Evolutionary conservation across 495 filamentous ascomycete species (phyloP), one percentile per base, ranked within the genome.

Genomic region (Aspergillus conjunctus): DNA sequence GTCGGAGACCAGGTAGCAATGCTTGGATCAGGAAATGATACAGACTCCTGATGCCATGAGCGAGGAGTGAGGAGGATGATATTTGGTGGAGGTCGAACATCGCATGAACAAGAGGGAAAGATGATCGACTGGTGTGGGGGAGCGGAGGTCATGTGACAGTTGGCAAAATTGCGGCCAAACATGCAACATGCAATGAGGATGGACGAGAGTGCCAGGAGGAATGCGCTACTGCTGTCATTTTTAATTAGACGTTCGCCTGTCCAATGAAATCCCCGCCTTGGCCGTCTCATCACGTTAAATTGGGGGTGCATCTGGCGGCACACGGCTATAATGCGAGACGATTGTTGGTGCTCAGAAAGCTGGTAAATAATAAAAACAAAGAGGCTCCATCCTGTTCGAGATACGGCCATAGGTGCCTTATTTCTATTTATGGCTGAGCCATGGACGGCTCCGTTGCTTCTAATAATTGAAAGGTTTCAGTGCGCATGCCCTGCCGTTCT

Each of bases 101-200:
- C 14, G 46, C 39, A 26, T 20, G 21, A 20, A 4, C n/a, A 15
- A 60, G 37, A 60, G 51, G 37, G 51, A 51, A 45, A 49, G 63
- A 61, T 66, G 54, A 43, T 51, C 30, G 48, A 52, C 49, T 54
- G 46, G 68, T 71, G 68, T 71, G 73, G 73, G 70, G 73, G 56
- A 53, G 21, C 46, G 61, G 61, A 66, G 59, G 65, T 73, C 73
- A 76, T 61, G 70, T 74, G 73, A 74, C 64, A 54, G 17, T 56
- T 55, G 45, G 52, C 44, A 69, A 67, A 73, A 70, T 69, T 66
- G 58, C 33, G 17, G 52, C 58, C 17, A 46, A 46, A 60, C 26
- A 26, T 31, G 33, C 17, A 43, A 20, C 34, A 57, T 26, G 10
- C 44, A 56, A 58, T 51, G 31, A 50, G n/a, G 30, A 20, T 17